Base-by-base conservation (phyloP, 1,284 basidiomycete genomes). In the Cryptococcus deneoformans region DNA sequence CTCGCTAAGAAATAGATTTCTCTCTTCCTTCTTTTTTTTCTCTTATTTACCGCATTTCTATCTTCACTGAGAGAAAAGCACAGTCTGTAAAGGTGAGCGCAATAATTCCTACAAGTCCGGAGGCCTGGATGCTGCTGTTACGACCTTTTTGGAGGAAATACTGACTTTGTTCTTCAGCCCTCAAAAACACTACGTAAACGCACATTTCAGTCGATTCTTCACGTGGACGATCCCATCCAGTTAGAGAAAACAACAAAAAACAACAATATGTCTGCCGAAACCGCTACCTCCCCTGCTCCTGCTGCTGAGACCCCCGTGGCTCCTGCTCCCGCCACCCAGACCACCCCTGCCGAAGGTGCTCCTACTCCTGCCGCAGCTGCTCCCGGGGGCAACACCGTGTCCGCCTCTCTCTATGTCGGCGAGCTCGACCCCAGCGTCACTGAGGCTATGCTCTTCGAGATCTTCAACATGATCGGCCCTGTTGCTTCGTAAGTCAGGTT, bases 381-480 rank as follows among this genome's bases (percentile, higher is more conserved):
- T 14, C 14, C n/a, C n/a, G 39, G 39, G n/a, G 39, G 73, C 81
- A 70, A 59, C 63, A 82, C 87, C 58, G 83, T 89, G 46, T 90
- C 89, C 58, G 91, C 94, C 42, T 96, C 92, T 61, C 90, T 99
- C 73, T 99, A 99, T 81, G 96, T 99, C 65, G 96, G 96, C 65
- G 96, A 99, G 83, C 89, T 99, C 69, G 96, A 99, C 81, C 87
- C 89, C 67, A 89, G 89, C 65, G 95, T 99, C 79, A 93, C 94
- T 53, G 96, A 99, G 84, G 95, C 96, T 62, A 98, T 98, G 91
- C 85, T 99, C 60, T 99, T 98, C 77, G 96, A 99, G 84, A 99
- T 99, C 78, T 99, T 99, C 85, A 97, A 95, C 80, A 96, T 99
- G 92, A 92, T 99, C 79, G 96, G 96, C 58, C 94, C 95, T 57